A percentile compares a stretch with the other conserved stretches of the same genome.
These are phyloP conservation scores for Kurtzmaniella fragi DNA, from an alignment of 805 yeast species.

Conservation along the genomic window DNA sequence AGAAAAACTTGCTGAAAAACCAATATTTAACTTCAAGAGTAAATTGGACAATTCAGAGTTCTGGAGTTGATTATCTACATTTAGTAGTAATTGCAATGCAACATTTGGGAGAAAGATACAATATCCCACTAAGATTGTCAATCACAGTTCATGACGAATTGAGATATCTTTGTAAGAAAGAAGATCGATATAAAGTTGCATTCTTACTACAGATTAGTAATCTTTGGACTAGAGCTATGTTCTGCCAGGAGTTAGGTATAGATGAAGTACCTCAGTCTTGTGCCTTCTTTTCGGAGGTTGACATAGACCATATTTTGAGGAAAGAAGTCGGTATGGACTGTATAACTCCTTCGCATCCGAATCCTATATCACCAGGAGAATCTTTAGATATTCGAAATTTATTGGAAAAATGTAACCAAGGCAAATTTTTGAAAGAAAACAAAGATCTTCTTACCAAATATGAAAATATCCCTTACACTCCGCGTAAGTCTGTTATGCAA, in stretches of 20 bases:
- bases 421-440: slow-evolving; percentile 9
- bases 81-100: slow-evolving; percentile 82
- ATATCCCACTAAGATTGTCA: slow-evolving; percentile 69
- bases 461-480: slow-evolving; percentile 7
- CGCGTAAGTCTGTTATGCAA: slow-evolving; percentile 23
- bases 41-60: slow-evolving; percentile 97
- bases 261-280: slow-evolving; percentile 88
- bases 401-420: slow-evolving; percentile 30
- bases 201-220: slow-evolving; percentile 84
- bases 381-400: slow-evolving; percentile 57
- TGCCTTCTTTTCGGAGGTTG: slow-evolving; percentile 93
- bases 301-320: slow-evolving; percentile 79
- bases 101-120: slow-evolving; percentile 60
- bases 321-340: slow-evolving; percentile 93
- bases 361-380: slow-evolving; percentile 74
- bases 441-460: slow-evolving; percentile 5
- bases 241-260: slow-evolving; percentile 87
- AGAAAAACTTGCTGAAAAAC: slow-evolving; percentile 55
- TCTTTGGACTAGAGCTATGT: slow-evolving; percentile 94
- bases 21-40: slow-evolving; percentile 84
- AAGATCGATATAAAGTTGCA: slow-evolving; percentile 73
- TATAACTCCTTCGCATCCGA: slow-evolving; percentile 80
- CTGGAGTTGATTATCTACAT: slow-evolving; percentile 96
- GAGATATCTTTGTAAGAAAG: slow-evolving; percentile 68
- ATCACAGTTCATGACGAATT: slow-evolving; percentile 95